A percentile compares a stretch with the other conserved stretches of the same genome.
phyloP scores from a whole-genome alignment of 2,329 filamentous ascomycete species.

The Aspergillus puulaauensis region DNA sequence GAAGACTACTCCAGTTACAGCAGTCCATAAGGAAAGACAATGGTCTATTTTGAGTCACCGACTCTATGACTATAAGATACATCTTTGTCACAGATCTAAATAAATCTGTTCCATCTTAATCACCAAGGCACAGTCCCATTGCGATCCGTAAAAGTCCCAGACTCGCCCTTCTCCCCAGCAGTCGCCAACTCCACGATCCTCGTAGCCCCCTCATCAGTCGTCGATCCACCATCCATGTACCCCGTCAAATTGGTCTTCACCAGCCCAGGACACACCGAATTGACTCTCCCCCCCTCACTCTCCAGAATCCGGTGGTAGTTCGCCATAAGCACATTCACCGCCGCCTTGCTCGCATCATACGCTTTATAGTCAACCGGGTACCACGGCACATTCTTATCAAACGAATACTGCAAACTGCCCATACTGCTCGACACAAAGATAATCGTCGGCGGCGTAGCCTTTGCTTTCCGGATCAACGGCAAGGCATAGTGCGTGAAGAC shows the following conservation, averaged over 20 bases:
- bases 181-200: background rate
- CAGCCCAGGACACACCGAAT: background rate
- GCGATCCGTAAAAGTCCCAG: background rate
- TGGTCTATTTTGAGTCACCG: too few species aligned
- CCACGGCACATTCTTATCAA: background rate
- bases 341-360: background rate
- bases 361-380: background rate
- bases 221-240: background rate
- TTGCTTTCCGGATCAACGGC: background rate
- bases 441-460: background rate
- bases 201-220: background rate
- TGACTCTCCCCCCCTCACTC: background rate
- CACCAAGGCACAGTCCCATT: background rate
- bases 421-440: background rate
- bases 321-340: background rate
- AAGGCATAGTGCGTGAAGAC: background rate
- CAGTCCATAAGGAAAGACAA: too few species aligned
- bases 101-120: background rate
- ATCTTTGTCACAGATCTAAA: too few species aligned
- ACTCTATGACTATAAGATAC: too few species aligned
- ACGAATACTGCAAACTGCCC: background rate
- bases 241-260: background rate
- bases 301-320: background rate
- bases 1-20: too few species aligned
- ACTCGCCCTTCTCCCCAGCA: background rate